A percentile compares a stretch with the other conserved stretches of the same genome.
Conservation (phyloP, 768 basidiomycete genomes). For the Boletus edulis region DNA sequence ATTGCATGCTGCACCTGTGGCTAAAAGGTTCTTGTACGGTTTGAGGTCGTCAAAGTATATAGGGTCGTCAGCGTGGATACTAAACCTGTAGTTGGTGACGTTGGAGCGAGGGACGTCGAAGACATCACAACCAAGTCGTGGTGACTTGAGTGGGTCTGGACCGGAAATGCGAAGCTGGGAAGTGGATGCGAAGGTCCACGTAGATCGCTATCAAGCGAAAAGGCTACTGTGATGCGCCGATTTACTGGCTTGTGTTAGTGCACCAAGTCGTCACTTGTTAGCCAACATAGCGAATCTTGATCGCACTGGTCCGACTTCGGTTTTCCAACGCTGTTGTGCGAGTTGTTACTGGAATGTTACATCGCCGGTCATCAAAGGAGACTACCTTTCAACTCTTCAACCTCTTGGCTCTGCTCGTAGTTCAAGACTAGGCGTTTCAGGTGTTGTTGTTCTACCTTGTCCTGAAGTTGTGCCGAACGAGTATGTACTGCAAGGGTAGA, state of each 20-base stretch:
- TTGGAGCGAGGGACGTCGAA: conserved; percentile 8
- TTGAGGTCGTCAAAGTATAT: conserved; percentile 27
- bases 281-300: conserved; percentile 78
- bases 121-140: conserved; percentile 13
- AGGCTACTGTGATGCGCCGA: conserved; percentile 19
- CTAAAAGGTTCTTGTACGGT: conserved; percentile 4
- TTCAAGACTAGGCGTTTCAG: conserved; percentile 92
- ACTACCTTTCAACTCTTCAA: conserved; percentile 74
- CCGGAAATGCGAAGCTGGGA: conserved; percentile 18
- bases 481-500: conserved; percentile 91
- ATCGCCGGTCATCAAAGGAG: not conserved
- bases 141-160: conserved; percentile 16
- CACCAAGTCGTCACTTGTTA: conserved; percentile 33
- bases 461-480: conserved; percentile 86
- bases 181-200: conserved; percentile 20
- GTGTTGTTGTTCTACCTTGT: conserved; percentile 95
- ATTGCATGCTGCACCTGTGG: conserved; percentile 5
- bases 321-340: conserved; percentile 56
- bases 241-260: conserved; percentile 14
- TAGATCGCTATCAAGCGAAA: conserved; percentile 22
- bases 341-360: not conserved
- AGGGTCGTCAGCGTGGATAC: conserved; percentile 20
- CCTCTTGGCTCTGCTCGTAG: conserved; percentile 88
- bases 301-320: conserved; percentile 61
- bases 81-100: conserved; percentile 14